Evolutionary conservation across 768 basidiomycete species (phyloP), one percentile per base, ranked within the genome.

Genomic region (Hortiboletus campestris): DNA sequence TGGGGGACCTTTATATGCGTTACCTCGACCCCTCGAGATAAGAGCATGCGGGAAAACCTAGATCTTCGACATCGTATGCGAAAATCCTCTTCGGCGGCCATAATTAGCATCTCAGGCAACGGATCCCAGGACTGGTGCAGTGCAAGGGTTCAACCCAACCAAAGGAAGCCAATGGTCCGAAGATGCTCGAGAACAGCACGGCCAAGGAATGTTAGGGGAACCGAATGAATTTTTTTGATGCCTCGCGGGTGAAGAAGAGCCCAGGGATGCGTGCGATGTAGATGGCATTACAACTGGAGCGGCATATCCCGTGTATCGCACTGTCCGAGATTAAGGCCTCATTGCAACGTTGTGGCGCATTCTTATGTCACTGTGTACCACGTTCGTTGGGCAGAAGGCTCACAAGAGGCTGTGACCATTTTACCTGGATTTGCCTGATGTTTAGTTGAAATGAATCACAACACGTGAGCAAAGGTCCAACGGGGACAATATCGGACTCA

Each of bases 351-450:
- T 48, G 57, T 57, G 50, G 63, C 59, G 42, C 36, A 32, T 68
- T 68, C 67, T 66, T 67, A 64, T 63, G 64, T 51, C 59, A 60
- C 32, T 39, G 53, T 49, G 31, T 32, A 53, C 53, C 59, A 61
- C 64, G 65, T 59, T 65, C 14, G 34, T 16, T 46, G 52, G 11
- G 53, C 38, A 22, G n/a, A 50, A 46, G 51, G 31, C 34, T 22
- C 20, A 25, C 25, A 25, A n/a, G 4, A 22, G 56, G 57, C 67
- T 66, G 66, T 63, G 66, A 36, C 10, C 49, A 48, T 43, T 51
- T 58, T 51, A 38, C 53, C 46, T n/a, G n/a, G n/a, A n/a, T n/a
- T n/a, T n/a, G n/a, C n/a, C n/a, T 56, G 45, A 8, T 17, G 39
- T 47, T 43, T n/a, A 49, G 45, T 53, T 36, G 55, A 55, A 41